Conservation (phyloP, 2,329 filamentous ascomycete species). For the Didymella keratinophila region DNA sequence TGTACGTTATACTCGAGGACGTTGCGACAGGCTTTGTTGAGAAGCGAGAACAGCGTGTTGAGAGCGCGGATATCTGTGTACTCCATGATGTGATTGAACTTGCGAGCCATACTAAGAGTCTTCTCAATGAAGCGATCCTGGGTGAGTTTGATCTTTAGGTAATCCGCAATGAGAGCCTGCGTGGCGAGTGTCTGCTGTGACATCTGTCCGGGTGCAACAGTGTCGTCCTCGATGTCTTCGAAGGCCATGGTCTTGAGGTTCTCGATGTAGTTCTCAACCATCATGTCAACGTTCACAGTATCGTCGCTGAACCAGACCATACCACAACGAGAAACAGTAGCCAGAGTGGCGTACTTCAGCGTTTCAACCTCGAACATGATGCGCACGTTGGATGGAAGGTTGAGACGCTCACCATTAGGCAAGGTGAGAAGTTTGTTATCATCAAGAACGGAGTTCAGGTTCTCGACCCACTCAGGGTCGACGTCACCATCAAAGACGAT, state of each 20-base stretch:
- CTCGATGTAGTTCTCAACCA: conserved; percentile 90
- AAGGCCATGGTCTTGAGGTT: conserved; percentile 83
- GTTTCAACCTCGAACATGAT: conserved; percentile 99
- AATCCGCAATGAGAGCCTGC: conserved; percentile 79
- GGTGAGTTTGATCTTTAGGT: conserved; percentile 77
- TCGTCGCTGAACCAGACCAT: conserved; percentile 99
- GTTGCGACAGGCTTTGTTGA: conserved; percentile 92
- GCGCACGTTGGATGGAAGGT: conserved; percentile 90
- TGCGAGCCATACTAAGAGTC: conserved; percentile 76
- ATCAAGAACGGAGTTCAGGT: conserved; percentile 98
- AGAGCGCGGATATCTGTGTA: conserved; percentile 91
- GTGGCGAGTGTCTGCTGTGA: conserved; percentile 74
- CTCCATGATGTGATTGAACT: conserved; percentile 97
- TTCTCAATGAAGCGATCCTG: conserved; percentile 82
- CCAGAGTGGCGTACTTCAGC: conserved; percentile 94
- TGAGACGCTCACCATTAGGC: conserved; percentile 97
- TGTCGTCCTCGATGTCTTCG: conserved; percentile 95
- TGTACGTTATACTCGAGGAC: conserved; percentile 96
- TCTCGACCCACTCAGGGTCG: conserved; percentile 99
- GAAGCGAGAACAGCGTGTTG: conserved; percentile 89
- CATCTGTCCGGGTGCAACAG: conserved; percentile 65
- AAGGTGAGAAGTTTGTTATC: conserved; percentile 98
- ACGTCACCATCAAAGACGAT: conserved; percentile 99
- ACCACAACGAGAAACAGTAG: conserved; percentile 98
- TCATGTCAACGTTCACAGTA: conserved; percentile 90